Base-by-base conservation (phyloP, 345 rosid genomes). In the Eutrema heterophyllum region DNA sequence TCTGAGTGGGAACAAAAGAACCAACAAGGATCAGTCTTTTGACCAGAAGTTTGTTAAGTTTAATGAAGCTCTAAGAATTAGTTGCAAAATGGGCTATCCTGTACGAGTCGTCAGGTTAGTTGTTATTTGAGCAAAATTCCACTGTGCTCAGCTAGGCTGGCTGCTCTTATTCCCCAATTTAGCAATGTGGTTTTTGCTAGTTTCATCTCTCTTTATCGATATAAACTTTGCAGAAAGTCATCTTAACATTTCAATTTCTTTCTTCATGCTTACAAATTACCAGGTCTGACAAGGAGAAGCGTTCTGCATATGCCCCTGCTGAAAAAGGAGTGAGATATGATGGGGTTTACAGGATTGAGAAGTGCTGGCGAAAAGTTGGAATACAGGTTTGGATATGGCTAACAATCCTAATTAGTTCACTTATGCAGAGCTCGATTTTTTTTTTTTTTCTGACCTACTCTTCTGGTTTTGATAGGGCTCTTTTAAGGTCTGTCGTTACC, bases 31-130 rank as follows among this genome's bases (percentile, higher is more conserved):
- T 1, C 98, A 93, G 46, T 83, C 97, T 0, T 91, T 80, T 71
- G 96, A 91, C 65, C 98, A 93, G 68, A 58, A 43, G 21, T 93
- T 91, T 72, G 81, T 59, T 0, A 84, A 84, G 53, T 5, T 2
- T 27, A 93, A 91, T 51, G 86, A 83, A 78, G 90, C 98, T 30
- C 77, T 91, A 5, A 73, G 86, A 64, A n/a, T 85, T 9, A 93
- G 98, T 72, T 93, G 97, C 74, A 68, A 33, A 61, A 85, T 79
- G 69, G 97, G 98, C 2, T 88, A 93, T 39, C 97, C 98, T 9
- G 91, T 93, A n/a, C 87, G 97, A 44, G 98, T 93, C 14, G 87
- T 89, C 33, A 89, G 97, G 97, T 85, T 67, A 75, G 72, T 59
- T 29, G 4, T 41, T 41, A 3, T 29, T 29, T 29, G 30, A 21